A percentile compares a stretch with the other conserved stretches of the same genome.
phyloP scores from a whole-genome alignment of 495 filamentous ascomycete genomes.

The Xylaria castorea region DNA sequence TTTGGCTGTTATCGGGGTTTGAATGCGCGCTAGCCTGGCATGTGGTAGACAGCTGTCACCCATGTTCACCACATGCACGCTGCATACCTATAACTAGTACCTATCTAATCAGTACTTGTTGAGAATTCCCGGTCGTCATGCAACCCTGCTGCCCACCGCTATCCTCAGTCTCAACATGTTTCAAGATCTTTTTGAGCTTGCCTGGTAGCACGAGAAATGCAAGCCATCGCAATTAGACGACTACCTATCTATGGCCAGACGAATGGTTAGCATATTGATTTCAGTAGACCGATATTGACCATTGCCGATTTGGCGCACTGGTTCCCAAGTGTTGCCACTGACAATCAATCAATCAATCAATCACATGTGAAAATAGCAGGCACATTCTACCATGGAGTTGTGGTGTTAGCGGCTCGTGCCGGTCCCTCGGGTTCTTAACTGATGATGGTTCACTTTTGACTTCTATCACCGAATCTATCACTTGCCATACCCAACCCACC shows the following conservation, averaged over 20 bases:
- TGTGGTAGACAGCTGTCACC: background rate
- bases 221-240: background rate
- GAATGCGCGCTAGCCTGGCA: background rate
- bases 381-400: background rate
- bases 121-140: background rate
- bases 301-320: too few relatives aligned
- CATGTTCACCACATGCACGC: background rate
- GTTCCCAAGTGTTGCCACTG: background rate
- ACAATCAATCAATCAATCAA: background rate
- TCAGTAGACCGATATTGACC: background rate
- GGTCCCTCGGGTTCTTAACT: background rate
- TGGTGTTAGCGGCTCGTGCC: background rate
- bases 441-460: background rate
- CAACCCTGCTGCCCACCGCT: background rate
- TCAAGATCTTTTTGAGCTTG: background rate
- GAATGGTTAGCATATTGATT: background rate
- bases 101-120: background rate
- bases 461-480: background rate
- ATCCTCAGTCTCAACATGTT: constrained; percentile 2
- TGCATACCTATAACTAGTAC: too few relatives aligned
- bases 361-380: constrained; percentile 4
- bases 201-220: background rate
- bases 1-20: background rate
- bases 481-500: background rate
- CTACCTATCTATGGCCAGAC: background rate